Conservation (phyloP, 2,329 filamentous ascomycete species). For the Epichloe amarillans region DNA sequence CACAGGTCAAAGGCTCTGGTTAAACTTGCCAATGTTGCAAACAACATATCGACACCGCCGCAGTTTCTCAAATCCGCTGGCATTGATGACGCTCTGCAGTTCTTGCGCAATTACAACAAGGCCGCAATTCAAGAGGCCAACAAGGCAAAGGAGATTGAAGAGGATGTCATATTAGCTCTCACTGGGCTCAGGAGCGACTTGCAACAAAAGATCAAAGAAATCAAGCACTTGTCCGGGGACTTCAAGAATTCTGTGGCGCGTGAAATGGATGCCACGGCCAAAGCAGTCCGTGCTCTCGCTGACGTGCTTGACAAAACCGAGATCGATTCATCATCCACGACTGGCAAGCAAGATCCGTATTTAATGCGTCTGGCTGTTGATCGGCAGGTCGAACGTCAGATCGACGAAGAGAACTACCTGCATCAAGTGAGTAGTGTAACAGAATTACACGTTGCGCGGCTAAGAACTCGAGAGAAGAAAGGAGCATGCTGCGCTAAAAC, state of each 20-base stretch:
- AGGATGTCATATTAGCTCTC: conserved; percentile 78
- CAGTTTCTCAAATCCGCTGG: conserved; percentile 70
- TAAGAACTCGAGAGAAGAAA: background rate
- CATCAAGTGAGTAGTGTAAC: conserved; percentile 52
- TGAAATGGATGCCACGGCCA: conserved; percentile 76
- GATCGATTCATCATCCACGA: conserved; percentile 55
- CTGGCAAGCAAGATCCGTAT: conserved; percentile 85
- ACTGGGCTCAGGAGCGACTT: conserved; percentile 78
- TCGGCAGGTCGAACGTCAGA: conserved; percentile 77
- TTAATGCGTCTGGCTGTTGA: conserved; percentile 77
- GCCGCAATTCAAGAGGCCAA: conserved; percentile 66
- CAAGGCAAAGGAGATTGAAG: conserved; percentile 82
- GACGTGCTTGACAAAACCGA: conserved; percentile 71
- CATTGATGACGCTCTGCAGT: conserved; percentile 73
- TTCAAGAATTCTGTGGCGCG: conserved; percentile 96
- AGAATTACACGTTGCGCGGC: background rate
- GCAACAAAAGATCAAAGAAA: conserved; percentile 95
- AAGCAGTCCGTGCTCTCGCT: conserved; percentile 66
- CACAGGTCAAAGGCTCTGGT: conserved; percentile 66
- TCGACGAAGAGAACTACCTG: conserved; percentile 94
- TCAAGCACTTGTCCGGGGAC: conserved; percentile 82
- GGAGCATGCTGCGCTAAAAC: background rate
- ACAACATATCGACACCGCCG: conserved; percentile 62
- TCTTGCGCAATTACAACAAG: conserved; percentile 73
- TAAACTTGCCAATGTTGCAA: conserved; percentile 73